Base-by-base conservation (phyloP, 2,329 filamentous ascomycete species). In the Endothia cerciana region DNA sequence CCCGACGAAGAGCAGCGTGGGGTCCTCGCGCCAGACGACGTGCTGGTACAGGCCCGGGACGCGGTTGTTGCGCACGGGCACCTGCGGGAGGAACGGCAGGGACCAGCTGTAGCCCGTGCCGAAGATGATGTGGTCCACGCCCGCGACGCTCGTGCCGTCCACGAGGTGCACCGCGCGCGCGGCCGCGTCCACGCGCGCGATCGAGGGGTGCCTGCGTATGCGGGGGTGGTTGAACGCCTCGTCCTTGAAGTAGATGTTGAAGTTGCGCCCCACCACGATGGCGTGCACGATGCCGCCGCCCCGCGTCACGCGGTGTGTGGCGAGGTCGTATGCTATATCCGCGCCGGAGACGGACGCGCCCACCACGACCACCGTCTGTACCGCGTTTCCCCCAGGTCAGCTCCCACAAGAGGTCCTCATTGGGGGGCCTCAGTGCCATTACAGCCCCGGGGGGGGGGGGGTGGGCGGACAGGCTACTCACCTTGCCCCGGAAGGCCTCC, bases 51-150 rank as follows among this genome's bases (percentile, higher is more conserved):
- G 75, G 10, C 79, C 81, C 0, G 83, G 82, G 0, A 88, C 78
- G 1, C 85, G 81, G 70, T 87, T 87, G 70, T 86, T 86, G 15
- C 80, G 78, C 0, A 84, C 74, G 2, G 78, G 73, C 0, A 89
- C 77, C 1, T 80, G 72, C 0, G 85, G 84, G 0, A 89, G 73
- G 71, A 89, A 90, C 0, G 87, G 87, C 0, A 90, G 73, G 0
- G 85, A 86, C 86, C 86, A 90, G 33, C 79, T 82, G 73, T 89
- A 90, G 0, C 89, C 89, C 0, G 89, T 91, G 28, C 87, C 88
- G 66, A 91, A 88, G 69, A 91, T 84, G 68, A 91, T 80, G 70
- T 85, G 73, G 73, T 91, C 88, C 17, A 91, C 83, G 22, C 83
- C 77, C 0, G 78, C 69, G 7, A 87, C 78, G 0, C 73, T 77